Percentiles rank a stretch among this genome's conserved stretches.
Evolutionary conservation across 164 flowering plant genomes (phyloP).

Genomic region (Chimonanthus praecox): DNA sequence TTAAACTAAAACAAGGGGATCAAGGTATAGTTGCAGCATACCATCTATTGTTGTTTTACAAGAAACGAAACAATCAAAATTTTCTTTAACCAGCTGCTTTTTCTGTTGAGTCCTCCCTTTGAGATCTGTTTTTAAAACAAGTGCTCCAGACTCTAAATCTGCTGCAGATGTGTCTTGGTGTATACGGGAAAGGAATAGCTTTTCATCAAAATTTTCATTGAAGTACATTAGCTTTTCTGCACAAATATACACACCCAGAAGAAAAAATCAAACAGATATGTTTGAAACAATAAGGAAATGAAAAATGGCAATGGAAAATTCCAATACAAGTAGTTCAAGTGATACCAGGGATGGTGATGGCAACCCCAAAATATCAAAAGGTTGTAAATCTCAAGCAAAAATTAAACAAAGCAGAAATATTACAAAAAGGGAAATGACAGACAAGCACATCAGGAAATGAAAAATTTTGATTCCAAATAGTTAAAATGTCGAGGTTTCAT

Average conservation of each 20-base stretch:
- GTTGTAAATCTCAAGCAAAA: too few relatives aligned
- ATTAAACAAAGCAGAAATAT: too few relatives aligned
- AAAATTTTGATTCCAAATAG: too few relatives aligned
- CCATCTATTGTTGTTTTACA: slow-evolving; percentile 99
- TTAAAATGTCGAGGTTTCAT: too few relatives aligned
- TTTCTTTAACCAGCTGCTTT: slow-evolving; percentile 93
- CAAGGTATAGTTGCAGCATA: slow-evolving; percentile 21
- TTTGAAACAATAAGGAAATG: not conserved
- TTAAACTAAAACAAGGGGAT: not conserved
- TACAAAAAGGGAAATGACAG: too few relatives aligned
- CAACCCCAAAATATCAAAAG: not conserved
- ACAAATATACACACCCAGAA: not conserved
- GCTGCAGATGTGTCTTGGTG: slow-evolving; percentile 84
- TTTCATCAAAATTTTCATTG: slow-evolving; percentile 89
- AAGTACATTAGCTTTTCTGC: slow-evolving; percentile 87
- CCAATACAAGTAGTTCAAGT: not conserved
- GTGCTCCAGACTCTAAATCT: slow-evolving; percentile 89
- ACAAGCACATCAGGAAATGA: too few relatives aligned
- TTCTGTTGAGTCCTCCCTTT: slow-evolving; percentile 87
- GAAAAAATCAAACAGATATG: too few relatives aligned
- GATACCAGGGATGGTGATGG: not conserved
- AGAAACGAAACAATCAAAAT: slow-evolving; percentile 98
- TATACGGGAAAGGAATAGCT: slow-evolving; percentile 81
- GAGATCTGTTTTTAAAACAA: slow-evolving; percentile 83
- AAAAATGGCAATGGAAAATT: not conserved